Percentiles rank a stretch among this genome's conserved stretches.
Conservation (phyloP, 106 monocot species). For the Platanthera zijinensis region DNA sequence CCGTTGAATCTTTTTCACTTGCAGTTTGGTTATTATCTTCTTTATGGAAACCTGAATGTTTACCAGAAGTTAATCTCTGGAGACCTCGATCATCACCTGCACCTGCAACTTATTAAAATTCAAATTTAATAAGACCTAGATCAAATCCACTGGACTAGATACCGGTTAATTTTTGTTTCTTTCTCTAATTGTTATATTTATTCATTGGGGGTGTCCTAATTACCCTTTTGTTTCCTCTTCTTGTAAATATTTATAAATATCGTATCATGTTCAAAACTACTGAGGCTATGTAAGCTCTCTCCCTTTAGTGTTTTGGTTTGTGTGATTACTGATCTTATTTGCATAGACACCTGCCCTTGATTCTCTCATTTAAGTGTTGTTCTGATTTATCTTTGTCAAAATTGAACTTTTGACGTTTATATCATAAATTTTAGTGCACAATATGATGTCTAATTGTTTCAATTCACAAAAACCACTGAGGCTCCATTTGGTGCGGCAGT, state of each 20-base stretch:
- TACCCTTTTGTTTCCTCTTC: not conserved
- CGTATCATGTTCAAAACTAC: too few relatives aligned
- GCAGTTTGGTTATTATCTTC: not conserved
- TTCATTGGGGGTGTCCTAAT: not conserved
- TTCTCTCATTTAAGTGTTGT: not conserved
- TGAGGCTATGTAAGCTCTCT: not conserved
- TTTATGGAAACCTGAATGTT: not conserved
- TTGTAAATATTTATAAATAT: not conserved
- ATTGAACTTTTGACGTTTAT: not conserved
- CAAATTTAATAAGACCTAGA: not conserved
- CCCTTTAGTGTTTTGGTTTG: not conserved
- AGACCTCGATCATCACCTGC: not conserved
- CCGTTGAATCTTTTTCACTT: not conserved
- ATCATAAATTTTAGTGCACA: not conserved
- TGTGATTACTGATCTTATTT: not conserved
- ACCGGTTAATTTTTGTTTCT: too few relatives aligned
- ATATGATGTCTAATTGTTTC: not conserved
- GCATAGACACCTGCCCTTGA: not conserved
- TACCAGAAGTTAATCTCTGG: not conserved
- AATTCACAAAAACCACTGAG: not conserved
- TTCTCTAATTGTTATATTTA: too few relatives aligned
- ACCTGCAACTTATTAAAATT: not conserved
- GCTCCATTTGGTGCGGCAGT: too few relatives aligned
- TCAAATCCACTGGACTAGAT: not conserved
- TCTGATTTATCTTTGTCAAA: not conserved